A percentile compares a stretch with the other conserved stretches of the same genome.
Evolutionary conservation across 768 basidiomycete genomes (phyloP).

Genomic region (Boletellus sp.): DNA sequence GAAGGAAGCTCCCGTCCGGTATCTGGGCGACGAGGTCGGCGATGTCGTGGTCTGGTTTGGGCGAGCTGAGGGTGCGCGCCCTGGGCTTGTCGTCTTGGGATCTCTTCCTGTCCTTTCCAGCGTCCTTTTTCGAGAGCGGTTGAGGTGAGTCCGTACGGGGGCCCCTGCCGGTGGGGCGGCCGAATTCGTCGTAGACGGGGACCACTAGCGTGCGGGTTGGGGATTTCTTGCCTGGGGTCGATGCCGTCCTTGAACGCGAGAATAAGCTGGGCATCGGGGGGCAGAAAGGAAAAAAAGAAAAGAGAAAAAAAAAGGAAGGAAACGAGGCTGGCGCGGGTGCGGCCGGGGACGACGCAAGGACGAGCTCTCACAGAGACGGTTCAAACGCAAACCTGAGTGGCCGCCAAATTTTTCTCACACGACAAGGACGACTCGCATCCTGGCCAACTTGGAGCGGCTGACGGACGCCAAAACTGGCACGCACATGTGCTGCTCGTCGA

Average conservation of each 20-base stretch:
- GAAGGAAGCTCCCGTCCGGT: slow-evolving; percentile 51
- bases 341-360: slow-evolving; percentile 5
- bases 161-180: slow-evolving; percentile 48
- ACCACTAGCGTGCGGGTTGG: slow-evolving; percentile 6
- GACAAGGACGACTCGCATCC: too few relatives aligned
- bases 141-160: slow-evolving; percentile 30
- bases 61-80: slow-evolving; percentile 40
- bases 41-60: slow-evolving; percentile 33
- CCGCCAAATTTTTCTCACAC: slow-evolving; percentile 25
- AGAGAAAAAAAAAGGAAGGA: neutral
- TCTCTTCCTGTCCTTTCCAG: slow-evolving; percentile 43
- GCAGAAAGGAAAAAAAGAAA: neutral
- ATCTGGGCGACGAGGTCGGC: slow-evolving; percentile 37
- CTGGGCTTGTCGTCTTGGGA: slow-evolving; percentile 33
- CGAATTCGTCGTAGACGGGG: slow-evolving; percentile 58
- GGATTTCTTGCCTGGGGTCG: slow-evolving; percentile 47
- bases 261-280: slow-evolving; percentile 69
- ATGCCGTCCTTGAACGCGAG: slow-evolving; percentile 63
- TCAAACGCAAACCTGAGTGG: neutral
- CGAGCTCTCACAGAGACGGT: slow-evolving; percentile 20
- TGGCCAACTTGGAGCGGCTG: too few relatives aligned
- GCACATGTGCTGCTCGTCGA: too few relatives aligned
- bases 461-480: too few relatives aligned
- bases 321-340: slow-evolving; percentile 5
- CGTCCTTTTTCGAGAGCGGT: slow-evolving; percentile 46